phyloP scores from a whole-genome alignment of 2,329 filamentous ascomycete genomes.

The Curvularia sp. region DNA sequence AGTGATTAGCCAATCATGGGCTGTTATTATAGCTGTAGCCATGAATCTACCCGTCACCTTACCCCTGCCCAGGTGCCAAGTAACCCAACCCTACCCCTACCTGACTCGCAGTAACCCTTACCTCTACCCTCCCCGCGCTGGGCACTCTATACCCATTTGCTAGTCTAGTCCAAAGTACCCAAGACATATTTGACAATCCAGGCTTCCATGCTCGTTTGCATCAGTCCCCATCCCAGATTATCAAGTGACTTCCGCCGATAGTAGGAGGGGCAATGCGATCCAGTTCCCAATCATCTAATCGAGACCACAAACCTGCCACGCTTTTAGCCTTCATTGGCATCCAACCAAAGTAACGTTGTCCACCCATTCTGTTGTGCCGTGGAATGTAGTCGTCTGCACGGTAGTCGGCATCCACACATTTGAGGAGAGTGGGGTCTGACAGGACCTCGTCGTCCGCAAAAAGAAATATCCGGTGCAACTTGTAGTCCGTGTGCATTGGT shows the following conservation, averaged over 20 bases:
- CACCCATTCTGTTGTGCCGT: conserved; percentile 8
- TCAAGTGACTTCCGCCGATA: conserved; percentile 13
- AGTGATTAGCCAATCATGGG: too few relatives aligned
- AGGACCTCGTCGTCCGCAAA: conserved; percentile 19
- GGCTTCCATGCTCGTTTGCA: too few relatives aligned
- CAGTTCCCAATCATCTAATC: not conserved
- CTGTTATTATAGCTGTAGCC: too few relatives aligned
- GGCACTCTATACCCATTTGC: too few relatives aligned
- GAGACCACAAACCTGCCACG: conserved; percentile 10
- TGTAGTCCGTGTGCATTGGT: conserved; percentile 18
- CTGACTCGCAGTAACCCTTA: too few relatives aligned
- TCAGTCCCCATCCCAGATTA: conserved; percentile 4
- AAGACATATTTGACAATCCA: too few relatives aligned
- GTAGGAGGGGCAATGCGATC: conserved; percentile 10
- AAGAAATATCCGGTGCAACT: conserved; percentile 15
- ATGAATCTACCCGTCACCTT: too few relatives aligned
- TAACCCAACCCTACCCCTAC: too few relatives aligned
- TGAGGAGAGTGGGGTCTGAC: conserved; percentile 13
- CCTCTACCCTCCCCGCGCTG: too few relatives aligned
- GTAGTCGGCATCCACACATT: conserved; percentile 20
- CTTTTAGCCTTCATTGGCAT: conserved; percentile 11
- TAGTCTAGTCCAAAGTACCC: too few relatives aligned
- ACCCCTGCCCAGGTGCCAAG: too few relatives aligned
- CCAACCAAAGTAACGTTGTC: conserved; percentile 20
- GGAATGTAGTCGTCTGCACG: conserved; percentile 12